Conservation (phyloP, 1,139 yeast genomes). For the Scheffersomyces titani region DNA sequence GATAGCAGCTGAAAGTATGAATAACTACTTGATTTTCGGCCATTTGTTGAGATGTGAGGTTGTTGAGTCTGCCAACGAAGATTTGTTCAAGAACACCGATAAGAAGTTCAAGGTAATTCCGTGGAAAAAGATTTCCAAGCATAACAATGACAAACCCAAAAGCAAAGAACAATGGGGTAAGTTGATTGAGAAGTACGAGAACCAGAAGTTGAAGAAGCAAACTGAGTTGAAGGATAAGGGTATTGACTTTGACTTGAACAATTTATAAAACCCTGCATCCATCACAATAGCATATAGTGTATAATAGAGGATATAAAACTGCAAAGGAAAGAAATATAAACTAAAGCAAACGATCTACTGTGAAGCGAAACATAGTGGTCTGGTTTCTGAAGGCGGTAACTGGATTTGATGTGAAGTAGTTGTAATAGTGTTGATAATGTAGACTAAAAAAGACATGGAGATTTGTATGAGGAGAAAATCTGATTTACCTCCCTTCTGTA, state of each 20-base stretch:
- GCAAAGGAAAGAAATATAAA: not conserved
- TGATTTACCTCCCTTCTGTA: too few species aligned
- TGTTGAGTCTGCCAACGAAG: slow-evolving; percentile 45
- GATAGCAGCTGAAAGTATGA: slow-evolving; percentile 93
- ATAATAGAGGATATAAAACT: not conserved
- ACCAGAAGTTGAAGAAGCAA: slow-evolving; percentile 43
- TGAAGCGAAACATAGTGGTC: not conserved
- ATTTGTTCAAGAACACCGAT: slow-evolving; percentile 57
- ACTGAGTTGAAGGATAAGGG: slow-evolving; percentile 54
- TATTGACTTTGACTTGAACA: slow-evolving; percentile 44
- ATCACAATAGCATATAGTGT: not conserved
- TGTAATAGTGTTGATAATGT: not conserved
- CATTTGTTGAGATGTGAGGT: slow-evolving; percentile 73
- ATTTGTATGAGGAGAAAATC: too few species aligned
- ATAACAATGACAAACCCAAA: slow-evolving; percentile 59
- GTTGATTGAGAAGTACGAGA: slow-evolving; percentile 43
- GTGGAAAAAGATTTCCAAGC: slow-evolving; percentile 57
- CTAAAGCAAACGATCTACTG: not conserved
- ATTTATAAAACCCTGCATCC: slow-evolving; percentile 2
- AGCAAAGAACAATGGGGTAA: slow-evolving; percentile 60
- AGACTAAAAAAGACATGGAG: too few species aligned
- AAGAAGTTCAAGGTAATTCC: slow-evolving; percentile 62
- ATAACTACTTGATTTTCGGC: slow-evolving; percentile 86
- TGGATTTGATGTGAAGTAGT: not conserved
- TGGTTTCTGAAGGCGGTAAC: not conserved